Base-by-base conservation (phyloP, 2,329 filamentous ascomycete genomes). In the Cryphonectria naterciae region DNA sequence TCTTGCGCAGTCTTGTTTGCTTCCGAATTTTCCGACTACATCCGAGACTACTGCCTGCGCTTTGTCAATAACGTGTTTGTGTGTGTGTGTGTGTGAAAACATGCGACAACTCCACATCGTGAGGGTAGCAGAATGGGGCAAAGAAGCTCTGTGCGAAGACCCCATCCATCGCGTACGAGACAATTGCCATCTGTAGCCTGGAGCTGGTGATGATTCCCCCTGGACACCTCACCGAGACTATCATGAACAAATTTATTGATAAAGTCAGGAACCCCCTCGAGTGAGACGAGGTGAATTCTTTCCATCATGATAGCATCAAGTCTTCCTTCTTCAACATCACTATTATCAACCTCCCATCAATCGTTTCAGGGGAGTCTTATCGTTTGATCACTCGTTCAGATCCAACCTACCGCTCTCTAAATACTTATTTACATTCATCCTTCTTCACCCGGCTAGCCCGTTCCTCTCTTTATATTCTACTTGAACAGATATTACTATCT, bases 71-170 rank as follows among this genome's bases (percentile, higher is more conserved):
- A 2, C n/a, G 46, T 5, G 22, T 10, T n/a, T 49, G 15, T 19
- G 46, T n/a, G 10, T 49, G 46, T n/a, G 10, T 49, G 43, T 43
- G 25, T 11, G 13, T 39, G 28, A 49, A 17, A 17, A n/a, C 19
- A 37, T 49, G 46, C 43, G 28, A 37, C 46, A 43, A 64, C 61
- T 46, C 61, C 61, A 56, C 64, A 65, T 19, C 11, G 17, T n/a
- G 17, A 13, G 17, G 46, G 41, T 15, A 46, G n/a, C 43, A 65
- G 11, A 10, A 52, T 54, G 46, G 64, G 46, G 32, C 64, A 49
- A 49, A 52, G 35, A 25, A 54, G 64, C 32, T 37, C 64, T 65
- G 64, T 65, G 64, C 64, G 64, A 65, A 54, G 22, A 39, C 64
- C 35, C 46, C 46, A 15, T 35, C 32, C 52, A 28, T 35, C 63